Conservation (phyloP, 176 grass and related monocot species). For the Carex scoparia region DNA sequence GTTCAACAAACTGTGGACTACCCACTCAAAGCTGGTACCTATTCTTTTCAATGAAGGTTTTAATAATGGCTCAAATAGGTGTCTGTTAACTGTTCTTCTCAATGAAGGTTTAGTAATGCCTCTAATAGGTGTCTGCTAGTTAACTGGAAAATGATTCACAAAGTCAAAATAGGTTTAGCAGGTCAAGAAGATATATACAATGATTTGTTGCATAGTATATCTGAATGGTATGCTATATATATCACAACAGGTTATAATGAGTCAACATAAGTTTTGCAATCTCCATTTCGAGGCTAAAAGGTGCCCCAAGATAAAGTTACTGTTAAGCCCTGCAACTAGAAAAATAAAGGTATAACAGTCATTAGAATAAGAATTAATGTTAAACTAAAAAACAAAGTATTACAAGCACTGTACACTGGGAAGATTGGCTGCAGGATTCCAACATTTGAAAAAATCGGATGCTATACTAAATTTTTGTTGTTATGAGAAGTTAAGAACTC, state of each 20-base stretch:
- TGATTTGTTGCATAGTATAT: not conserved
- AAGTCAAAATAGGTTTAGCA: slow-evolving; percentile 2
- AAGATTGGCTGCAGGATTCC: not conserved
- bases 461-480: not conserved
- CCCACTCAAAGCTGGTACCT: slow-evolving; percentile 85
- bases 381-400: not conserved
- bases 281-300: not conserved
- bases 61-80: slow-evolving; percentile 1
- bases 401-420: not conserved
- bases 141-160: slow-evolving; percentile 8
- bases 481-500: not conserved
- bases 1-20: slow-evolving; percentile 76
- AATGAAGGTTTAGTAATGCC: slow-evolving; percentile 1
- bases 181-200: not conserved
- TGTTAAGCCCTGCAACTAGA: not conserved
- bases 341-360: not conserved
- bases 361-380: not conserved
- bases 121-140: slow-evolving; percentile 9
- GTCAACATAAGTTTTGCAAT: not conserved
- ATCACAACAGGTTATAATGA: not conserved
- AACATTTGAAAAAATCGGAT: not conserved
- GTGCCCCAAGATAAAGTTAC: not conserved
- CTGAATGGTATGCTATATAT: not conserved
- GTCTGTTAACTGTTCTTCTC: slow-evolving; percentile 15
- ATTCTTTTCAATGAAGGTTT: not conserved